Evolutionary conservation across 306 rosid genomes (phyloP), one percentile per base, ranked within the genome.

Genomic region (Vicia faba): DNA sequence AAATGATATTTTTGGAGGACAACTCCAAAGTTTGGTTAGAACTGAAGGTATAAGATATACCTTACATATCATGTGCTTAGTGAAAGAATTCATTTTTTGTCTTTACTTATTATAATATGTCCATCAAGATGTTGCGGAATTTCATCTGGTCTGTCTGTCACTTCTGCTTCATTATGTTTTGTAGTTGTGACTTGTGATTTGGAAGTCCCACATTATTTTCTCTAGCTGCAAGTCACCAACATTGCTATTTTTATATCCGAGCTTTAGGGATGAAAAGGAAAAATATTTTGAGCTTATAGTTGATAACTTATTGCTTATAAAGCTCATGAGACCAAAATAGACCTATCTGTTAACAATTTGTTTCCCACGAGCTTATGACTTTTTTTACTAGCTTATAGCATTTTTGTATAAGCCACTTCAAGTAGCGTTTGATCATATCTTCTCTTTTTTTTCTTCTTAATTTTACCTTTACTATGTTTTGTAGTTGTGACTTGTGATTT

Each of bases 1-100:
- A 62, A 90, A 87, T 74, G 81, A 68, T 57, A 95, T 95, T 66
- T 95, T 95, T 80, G 97, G 96, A 40, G 99, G 99, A 45, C 83
- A 90, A 54, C 78, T 90, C 73, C 78, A 49, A 61, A 95, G 99
- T 80, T 67, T 81, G 88, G 97, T 95, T 81, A 88, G 64, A 81
- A 87, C 96, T 68, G 72, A 33, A 84, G 97, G 99, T 90, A 74
- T 38, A 59, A 66, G 43, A 29, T 13, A 67, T 14, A 15, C n/a
- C 33, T 57, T 43, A 35, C 48, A 10, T 23, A 38, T 45, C 36
- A 9, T 12, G 14, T 50, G 57, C 8, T 69, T 65, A 43, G 60
- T 53, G 46, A 39, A 25, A 58, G 11, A 60, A 25, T 35, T 63
- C 11, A 11, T 48, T 38, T 48, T 38, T 56, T 23, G 16, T 14